These are phyloP conservation scores for Poa annua DNA, from an alignment of 176 grass and related monocot species.

Conservation along the genomic window DNA sequence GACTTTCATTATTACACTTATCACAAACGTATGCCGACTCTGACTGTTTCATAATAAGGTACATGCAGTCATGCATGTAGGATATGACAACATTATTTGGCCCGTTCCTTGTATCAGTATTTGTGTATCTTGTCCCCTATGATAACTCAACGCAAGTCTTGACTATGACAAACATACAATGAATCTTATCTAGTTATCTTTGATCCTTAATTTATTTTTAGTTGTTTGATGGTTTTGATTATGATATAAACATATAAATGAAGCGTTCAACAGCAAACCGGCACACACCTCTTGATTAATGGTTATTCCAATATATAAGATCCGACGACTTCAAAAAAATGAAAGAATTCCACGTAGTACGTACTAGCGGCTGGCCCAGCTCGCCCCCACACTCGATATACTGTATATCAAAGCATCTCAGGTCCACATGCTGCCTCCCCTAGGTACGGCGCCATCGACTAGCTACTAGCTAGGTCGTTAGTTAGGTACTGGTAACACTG, in stretches of 20 bases:
- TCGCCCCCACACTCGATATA: background rate
- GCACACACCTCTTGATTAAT: too few species aligned
- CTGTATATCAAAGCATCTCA: background rate
- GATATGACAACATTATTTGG: background rate
- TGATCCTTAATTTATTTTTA: background rate
- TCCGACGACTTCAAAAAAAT: background rate
- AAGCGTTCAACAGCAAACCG: background rate
- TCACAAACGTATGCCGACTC: background rate
- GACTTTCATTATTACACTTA: background rate
- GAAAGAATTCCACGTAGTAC: background rate
- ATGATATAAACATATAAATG: background rate
- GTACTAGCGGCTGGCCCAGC: background rate
- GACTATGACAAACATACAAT: background rate
- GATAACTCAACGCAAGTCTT: slow-evolving; percentile 19
- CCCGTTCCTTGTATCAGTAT: too few species aligned
- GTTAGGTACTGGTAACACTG: background rate
- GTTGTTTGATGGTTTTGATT: too few species aligned
- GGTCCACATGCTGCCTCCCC: background rate
- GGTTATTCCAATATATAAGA: background rate
- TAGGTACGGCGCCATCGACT: background rate
- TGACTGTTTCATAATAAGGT: background rate
- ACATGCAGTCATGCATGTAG: background rate
- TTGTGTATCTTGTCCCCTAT: background rate
- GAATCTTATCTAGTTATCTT: background rate
- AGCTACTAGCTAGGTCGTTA: slow-evolving; percentile 25